These are phyloP conservation scores for Colletotrichum karsti DNA, from an alignment of 2,329 filamentous ascomycete species.

Conservation along the genomic window DNA sequence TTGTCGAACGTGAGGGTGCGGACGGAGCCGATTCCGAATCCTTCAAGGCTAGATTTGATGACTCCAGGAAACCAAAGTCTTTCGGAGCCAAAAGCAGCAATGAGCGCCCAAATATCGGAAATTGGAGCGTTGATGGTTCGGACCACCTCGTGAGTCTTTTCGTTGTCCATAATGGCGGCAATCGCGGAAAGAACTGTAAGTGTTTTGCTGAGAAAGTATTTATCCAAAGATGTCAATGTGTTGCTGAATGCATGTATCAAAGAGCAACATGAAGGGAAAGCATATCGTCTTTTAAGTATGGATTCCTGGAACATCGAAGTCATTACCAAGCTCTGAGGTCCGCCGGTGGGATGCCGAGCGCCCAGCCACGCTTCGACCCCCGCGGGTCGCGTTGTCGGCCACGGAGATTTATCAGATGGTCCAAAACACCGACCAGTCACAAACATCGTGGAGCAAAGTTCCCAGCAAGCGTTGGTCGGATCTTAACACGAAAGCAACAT, in stretches of 20 bases:
- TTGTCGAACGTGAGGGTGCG: constrained; percentile 5
- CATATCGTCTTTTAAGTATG: no score
- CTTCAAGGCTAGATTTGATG: constrained; percentile 1
- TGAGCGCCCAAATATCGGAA: constrained; percentile 8
- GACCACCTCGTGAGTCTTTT: constrained; percentile 4
- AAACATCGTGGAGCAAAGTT: no score
- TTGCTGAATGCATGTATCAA: no score
- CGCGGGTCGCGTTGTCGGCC: neutral
- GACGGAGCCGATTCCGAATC: constrained; percentile 7
- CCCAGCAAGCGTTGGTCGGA: no score
- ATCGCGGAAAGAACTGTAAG: neutral
- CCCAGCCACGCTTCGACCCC: neutral
- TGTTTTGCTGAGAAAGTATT: neutral
- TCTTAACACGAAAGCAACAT: no score
- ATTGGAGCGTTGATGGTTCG: neutral
- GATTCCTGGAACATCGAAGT: neutral
- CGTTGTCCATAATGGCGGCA: neutral
- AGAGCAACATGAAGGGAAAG: no score
- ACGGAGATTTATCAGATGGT: no score
- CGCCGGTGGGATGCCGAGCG: neutral
- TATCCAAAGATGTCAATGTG: no score
- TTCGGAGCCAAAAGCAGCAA: constrained; percentile 4
- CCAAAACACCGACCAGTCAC: no score
- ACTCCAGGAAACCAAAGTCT: constrained; percentile 16
- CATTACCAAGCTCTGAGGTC: neutral